phyloP scores from a whole-genome alignment of 305 asterid genomes.

The Coffea humblotiana region DNA sequence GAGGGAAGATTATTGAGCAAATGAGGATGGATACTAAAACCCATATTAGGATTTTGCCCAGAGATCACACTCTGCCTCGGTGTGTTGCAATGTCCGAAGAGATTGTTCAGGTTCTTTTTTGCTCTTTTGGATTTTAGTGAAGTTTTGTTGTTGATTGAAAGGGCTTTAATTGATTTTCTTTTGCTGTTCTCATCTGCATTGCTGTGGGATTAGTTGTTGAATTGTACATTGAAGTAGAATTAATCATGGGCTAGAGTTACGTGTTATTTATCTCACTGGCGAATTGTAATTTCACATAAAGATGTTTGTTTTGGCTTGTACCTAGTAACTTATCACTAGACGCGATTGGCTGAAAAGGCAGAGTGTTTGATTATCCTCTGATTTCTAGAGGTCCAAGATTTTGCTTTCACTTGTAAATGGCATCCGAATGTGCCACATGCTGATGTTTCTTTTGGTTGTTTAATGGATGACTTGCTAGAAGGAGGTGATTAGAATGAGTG shows the following conservation, averaged over 20 bases:
- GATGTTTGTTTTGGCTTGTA: neutral
- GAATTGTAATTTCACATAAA: neutral
- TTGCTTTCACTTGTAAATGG: neutral
- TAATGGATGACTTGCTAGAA: neutral
- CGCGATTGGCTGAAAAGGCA: neutral
- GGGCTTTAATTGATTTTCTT: neutral
- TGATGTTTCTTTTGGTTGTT: neutral
- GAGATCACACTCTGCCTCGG: slow-evolving; percentile 76
- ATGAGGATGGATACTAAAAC: slow-evolving; percentile 89
- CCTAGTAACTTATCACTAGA: neutral
- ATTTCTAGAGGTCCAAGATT: neutral
- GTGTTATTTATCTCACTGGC: neutral
- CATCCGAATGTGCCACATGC: neutral
- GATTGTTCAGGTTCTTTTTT: slow-evolving; percentile 80
- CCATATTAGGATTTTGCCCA: slow-evolving; percentile 81
- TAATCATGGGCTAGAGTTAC: neutral
- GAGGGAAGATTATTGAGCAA: slow-evolving; percentile 94
- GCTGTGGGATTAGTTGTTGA: neutral
- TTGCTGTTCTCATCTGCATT: neutral
- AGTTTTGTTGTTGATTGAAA: neutral
- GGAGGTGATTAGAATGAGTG: neutral
- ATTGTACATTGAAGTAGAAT: neutral
- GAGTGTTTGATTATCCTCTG: neutral
- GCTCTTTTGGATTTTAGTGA: neutral
- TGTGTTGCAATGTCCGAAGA: slow-evolving; percentile 87